These are phyloP conservation scores for Fusarium irregulare DNA, from an alignment of 2,329 filamentous ascomycete species.

Conservation along the genomic window DNA sequence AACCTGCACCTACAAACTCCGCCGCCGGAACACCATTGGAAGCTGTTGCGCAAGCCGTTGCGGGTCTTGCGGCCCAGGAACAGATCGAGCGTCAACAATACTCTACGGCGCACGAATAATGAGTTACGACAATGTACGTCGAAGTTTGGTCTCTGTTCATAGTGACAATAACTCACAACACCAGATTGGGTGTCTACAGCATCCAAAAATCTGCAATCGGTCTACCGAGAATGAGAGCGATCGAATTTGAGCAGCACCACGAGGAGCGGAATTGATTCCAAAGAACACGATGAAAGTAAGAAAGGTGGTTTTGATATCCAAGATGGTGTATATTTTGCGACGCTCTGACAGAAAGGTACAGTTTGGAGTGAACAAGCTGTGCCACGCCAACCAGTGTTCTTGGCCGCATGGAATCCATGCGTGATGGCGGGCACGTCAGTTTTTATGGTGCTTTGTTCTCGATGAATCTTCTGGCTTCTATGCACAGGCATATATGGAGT, in stretches of 20 bases:
- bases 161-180: conserved; percentile 37
- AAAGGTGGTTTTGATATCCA: conserved; percentile 46
- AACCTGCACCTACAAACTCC: conserved; percentile 43
- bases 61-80: conserved; percentile 57
- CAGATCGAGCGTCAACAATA: conserved; percentile 55
- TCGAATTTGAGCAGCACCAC: conserved; percentile 52
- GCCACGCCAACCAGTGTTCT: conserved; percentile 49
- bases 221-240: conserved; percentile 62
- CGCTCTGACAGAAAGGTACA: conserved; percentile 51
- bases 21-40: conserved; percentile 57
- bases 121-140: not conserved
- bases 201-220: conserved; percentile 61
- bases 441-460: conserved; percentile 54
- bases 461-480: not conserved
- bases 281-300: conserved; percentile 44
- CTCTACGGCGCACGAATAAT: conserved; percentile 37
- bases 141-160: not conserved
- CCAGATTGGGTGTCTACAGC: conserved; percentile 64
- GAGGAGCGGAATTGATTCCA: conserved; percentile 49
- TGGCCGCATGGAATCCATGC: conserved; percentile 46
- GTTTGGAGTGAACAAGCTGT: conserved; percentile 54
- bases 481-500: not conserved
- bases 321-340: conserved; percentile 59
- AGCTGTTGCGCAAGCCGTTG: conserved; percentile 63
- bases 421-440: conserved; percentile 51